Conservation (phyloP, 306 rosid species). For the Cucumis melo region DNA sequence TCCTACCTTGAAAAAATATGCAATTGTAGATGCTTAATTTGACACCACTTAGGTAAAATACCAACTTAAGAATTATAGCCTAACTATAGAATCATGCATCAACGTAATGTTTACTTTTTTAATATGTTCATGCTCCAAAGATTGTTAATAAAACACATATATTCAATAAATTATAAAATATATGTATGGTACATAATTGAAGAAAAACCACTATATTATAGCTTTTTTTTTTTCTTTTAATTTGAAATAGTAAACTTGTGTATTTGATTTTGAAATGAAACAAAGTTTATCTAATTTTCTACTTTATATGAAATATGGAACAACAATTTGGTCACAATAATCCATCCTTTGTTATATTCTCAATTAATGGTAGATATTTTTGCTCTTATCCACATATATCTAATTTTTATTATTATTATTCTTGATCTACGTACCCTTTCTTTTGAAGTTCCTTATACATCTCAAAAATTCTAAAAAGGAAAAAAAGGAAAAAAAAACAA, state of each 20-base stretch:
- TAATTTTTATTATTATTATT: neutral
- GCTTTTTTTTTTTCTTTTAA: too few species aligned
- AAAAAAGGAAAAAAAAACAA: neutral
- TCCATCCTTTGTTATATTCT: neutral
- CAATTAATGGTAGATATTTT: neutral
- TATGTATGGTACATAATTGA: too few species aligned
- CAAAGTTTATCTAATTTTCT: neutral
- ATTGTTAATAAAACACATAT: too few species aligned
- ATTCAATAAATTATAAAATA: too few species aligned
- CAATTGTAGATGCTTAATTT: too few species aligned
- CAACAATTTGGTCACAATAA: neutral
- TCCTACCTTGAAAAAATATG: too few species aligned
- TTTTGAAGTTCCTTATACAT: neutral
- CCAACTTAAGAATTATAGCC: neutral
- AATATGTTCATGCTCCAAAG: too few species aligned
- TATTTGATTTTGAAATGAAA: too few species aligned
- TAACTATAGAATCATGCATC: too few species aligned
- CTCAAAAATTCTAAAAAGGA: neutral
- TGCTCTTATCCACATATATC: neutral
- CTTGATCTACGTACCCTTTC: neutral
- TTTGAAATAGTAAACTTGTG: too few species aligned
- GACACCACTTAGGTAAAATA: neutral
- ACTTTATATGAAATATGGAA: neutral
- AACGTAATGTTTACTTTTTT: too few species aligned
- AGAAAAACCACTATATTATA: too few species aligned